Percentiles rank a stretch among this genome's conserved stretches.
Evolutionary conservation across 2,329 filamentous ascomycete genomes (phyloP).

Genomic region (Paramyrothecium roridum): DNA sequence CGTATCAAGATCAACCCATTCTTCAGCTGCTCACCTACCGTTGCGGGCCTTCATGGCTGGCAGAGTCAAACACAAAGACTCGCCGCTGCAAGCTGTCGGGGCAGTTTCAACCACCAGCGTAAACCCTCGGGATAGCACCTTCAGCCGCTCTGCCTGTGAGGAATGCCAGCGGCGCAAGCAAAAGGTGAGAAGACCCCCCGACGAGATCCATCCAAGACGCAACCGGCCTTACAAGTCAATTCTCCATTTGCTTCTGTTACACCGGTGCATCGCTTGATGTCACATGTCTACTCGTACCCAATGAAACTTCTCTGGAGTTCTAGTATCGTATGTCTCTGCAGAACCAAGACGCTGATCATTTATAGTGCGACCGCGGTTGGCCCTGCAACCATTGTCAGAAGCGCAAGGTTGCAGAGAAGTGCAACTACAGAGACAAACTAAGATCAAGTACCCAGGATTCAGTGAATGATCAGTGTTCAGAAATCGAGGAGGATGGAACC

Average conservation of each 20-base stretch:
- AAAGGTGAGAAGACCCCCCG: constrained; percentile 20
- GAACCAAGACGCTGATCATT: constrained; percentile 1
- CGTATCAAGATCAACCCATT: too few species aligned
- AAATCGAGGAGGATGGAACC: constrained; percentile 15
- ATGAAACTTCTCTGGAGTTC: not conserved
- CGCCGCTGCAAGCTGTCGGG: not conserved
- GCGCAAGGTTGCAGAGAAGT: constrained; percentile 33
- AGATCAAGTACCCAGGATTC: not conserved
- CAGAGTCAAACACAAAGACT: not conserved
- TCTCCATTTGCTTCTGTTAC: not conserved
- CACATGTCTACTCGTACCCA: not conserved
- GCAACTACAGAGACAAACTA: constrained; percentile 23
- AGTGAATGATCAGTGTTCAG: constrained; percentile 14
- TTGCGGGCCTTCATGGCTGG: not conserved
- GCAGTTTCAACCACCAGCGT: not conserved
- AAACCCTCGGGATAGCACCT: constrained; percentile 7
- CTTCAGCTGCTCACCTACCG: too few species aligned
- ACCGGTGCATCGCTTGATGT: not conserved
- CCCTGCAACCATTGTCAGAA: constrained; percentile 37
- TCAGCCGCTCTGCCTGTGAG: constrained; percentile 33
- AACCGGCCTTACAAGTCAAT: not conserved
- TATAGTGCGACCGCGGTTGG: constrained; percentile 35
- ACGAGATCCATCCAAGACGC: not conserved
- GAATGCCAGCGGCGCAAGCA: constrained; percentile 39
- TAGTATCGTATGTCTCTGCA: too few species aligned